Evolutionary conservation across 352 stramenopile genomes (phyloP).

Genomic region (Globisporangium iwayamae): DNA sequence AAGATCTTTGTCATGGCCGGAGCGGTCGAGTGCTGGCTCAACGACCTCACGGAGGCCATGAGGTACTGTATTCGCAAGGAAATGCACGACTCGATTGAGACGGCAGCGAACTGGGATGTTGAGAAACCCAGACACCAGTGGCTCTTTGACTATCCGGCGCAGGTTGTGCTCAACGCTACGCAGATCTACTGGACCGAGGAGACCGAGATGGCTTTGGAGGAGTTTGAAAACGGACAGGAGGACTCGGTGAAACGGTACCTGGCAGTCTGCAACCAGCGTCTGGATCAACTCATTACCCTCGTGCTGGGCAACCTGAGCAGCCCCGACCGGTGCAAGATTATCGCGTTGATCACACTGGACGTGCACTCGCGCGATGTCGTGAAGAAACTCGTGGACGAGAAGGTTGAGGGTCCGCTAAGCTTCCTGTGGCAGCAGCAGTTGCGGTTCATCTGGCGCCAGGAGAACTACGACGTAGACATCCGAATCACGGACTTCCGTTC

Average conservation of each 20-base stretch:
- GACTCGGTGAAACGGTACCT: slow-evolving; percentile 86
- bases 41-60: slow-evolving; percentile 86
- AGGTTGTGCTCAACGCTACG: slow-evolving; percentile 85
- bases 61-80: slow-evolving; percentile 78
- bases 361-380: slow-evolving; percentile 94
- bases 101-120: slow-evolving; percentile 90
- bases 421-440: slow-evolving; percentile 89
- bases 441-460: slow-evolving; percentile 89
- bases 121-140: slow-evolving; percentile 96
- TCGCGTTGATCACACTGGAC: slow-evolving; percentile 96
- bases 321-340: slow-evolving; percentile 92
- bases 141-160: slow-evolving; percentile 96
- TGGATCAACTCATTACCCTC: slow-evolving; percentile 92
- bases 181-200: slow-evolving; percentile 97
- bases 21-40: slow-evolving; percentile 85
- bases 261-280: slow-evolving; percentile 68
- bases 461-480: slow-evolving; percentile 94
- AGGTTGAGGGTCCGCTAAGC: slow-evolving; percentile 83
- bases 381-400: slow-evolving; percentile 84
- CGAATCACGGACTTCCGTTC: slow-evolving; percentile 95
- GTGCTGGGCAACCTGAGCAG: slow-evolving; percentile 87
- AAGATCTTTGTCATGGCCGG: slow-evolving; percentile 83
- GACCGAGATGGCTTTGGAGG: slow-evolving; percentile 89
- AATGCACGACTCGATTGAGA: slow-evolving; percentile 87
- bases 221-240: slow-evolving; percentile 87